Conservation (phyloP, 176 grass and related monocot species). For the Canna indica region DNA sequence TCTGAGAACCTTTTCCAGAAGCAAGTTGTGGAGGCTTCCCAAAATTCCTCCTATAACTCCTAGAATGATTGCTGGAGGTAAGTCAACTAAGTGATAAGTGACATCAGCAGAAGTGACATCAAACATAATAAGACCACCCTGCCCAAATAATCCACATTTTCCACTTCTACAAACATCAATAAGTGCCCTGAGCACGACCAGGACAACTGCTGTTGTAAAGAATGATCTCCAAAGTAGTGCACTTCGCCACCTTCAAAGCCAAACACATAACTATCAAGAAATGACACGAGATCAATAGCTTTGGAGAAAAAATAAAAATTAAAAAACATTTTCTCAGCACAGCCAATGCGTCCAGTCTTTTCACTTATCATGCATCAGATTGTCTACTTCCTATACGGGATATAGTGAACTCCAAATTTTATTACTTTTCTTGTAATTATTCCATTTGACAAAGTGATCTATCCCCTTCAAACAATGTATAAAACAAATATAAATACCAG, state of each 20-base stretch:
- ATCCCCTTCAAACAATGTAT: background rate
- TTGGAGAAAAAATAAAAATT: too few species aligned
- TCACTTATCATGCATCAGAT: background rate
- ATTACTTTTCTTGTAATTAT: background rate
- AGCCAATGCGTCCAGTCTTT: background rate
- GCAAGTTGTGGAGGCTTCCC: constrained; percentile 72
- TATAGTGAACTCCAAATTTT: background rate
- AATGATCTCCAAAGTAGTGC: constrained; percentile 89
- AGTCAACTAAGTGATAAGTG: constrained; percentile 53
- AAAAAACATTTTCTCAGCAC: background rate
- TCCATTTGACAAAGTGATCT: background rate
- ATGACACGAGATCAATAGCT: background rate
- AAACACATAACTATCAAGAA: background rate
- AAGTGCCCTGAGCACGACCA: constrained; percentile 67
- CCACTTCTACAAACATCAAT: constrained; percentile 75
- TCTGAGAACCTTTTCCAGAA: constrained; percentile 65
- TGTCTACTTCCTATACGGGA: background rate
- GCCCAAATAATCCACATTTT: constrained; percentile 84
- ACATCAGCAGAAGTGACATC: constrained; percentile 68
- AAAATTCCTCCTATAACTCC: constrained; percentile 77
- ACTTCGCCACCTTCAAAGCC: constrained; percentile 77
- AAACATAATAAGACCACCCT: constrained; percentile 98
- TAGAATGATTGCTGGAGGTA: constrained; percentile 56
- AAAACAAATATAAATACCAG: background rate
- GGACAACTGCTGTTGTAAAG: constrained; percentile 84